Evolutionary conservation across 495 filamentous ascomycete genomes (phyloP).

Genomic region (Neurospora sp.): DNA sequence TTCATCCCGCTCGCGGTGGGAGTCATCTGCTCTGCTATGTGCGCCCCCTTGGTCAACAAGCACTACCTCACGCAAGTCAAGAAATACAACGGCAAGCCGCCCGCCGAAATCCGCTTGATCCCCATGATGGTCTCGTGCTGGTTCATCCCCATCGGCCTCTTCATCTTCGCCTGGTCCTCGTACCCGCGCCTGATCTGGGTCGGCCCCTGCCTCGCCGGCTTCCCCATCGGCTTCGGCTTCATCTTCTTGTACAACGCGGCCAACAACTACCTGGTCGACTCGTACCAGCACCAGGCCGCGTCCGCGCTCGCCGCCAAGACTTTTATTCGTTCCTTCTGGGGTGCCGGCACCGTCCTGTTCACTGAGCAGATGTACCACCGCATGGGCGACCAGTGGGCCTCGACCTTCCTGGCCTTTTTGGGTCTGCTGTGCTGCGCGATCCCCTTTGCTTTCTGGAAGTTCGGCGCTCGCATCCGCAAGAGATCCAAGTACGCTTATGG

Average conservation of each 20-base stretch:
- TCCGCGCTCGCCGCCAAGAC: constrained; percentile 80
- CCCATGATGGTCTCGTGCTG: constrained; percentile 83
- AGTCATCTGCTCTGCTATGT: constrained; percentile 51
- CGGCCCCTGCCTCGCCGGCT: constrained; percentile 61
- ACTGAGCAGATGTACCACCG: constrained; percentile 70
- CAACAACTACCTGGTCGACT: constrained; percentile 76
- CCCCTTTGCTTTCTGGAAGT: constrained; percentile 67
- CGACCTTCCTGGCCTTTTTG: constrained; percentile 58
- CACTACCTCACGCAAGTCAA: constrained; percentile 56
- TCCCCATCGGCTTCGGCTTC: constrained; percentile 74
- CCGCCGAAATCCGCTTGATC: constrained; percentile 64
- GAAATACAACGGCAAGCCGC: constrained; percentile 56
- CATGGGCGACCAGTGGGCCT: constrained; percentile 68
- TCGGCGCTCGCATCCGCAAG: constrained; percentile 56
- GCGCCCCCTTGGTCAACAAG: constrained; percentile 63
- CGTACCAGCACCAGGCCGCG: constrained; percentile 78
- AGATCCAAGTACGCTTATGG: constrained; percentile 57
- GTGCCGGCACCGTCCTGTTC: constrained; percentile 64
- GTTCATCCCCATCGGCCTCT: constrained; percentile 65
- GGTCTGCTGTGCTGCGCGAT: constrained; percentile 64
- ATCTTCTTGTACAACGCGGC: constrained; percentile 80
- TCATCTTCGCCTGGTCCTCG: constrained; percentile 79
- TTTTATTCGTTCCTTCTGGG: constrained; percentile 69
- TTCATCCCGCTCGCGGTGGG: constrained; percentile 68
- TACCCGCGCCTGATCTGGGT: constrained; percentile 57